A percentile compares a stretch with the other conserved stretches of the same genome.
These are phyloP conservation scores for Colletotrichum lindemuthianum DNA, from an alignment of 2,329 filamentous ascomycete species.

Conservation along the genomic window DNA sequence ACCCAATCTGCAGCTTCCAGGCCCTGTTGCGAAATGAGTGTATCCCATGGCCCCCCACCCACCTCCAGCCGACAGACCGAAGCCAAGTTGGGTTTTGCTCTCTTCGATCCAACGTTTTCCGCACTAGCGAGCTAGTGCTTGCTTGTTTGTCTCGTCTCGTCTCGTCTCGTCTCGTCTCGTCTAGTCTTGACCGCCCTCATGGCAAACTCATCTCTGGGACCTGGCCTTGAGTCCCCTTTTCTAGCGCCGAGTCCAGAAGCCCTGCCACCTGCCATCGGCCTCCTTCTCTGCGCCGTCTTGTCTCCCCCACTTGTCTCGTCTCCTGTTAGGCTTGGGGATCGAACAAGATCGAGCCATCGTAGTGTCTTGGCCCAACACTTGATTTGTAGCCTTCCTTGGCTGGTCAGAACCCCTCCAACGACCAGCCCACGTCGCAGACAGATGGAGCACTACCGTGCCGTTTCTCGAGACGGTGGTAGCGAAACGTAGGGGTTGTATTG, in stretches of 20 bases:
- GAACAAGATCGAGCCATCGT: too few relatives aligned
- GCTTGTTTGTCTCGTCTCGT: not conserved
- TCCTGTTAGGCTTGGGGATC: too few relatives aligned
- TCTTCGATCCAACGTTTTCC: not conserved
- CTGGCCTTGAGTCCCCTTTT: slow-evolving; percentile 8
- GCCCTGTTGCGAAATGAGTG: slow-evolving; percentile 19
- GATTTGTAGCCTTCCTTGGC: not conserved
- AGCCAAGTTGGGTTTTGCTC: slow-evolving; percentile 15
- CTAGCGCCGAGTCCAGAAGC: slow-evolving; percentile 15
- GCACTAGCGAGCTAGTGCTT: slow-evolving; percentile 5
- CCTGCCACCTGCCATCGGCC: not conserved
- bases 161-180: not conserved
- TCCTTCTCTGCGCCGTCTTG: not conserved
- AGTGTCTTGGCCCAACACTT: not conserved
- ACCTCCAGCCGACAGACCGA: not conserved
- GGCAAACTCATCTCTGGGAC: not conserved
- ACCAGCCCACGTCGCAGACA: slow-evolving; percentile 10
- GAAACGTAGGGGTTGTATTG: not conserved
- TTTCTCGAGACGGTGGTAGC: not conserved
- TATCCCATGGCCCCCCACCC: not conserved
- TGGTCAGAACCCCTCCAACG: slow-evolving; percentile 2
- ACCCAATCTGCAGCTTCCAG: slow-evolving; percentile 1
- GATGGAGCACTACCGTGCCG: slow-evolving; percentile 3
- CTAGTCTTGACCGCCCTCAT: not conserved
- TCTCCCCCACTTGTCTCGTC: not conserved